Percentiles rank a stretch among this genome's conserved stretches.
Evolutionary conservation across 1,139 yeast species (phyloP).

Genomic region (Yamadazyma triangularis): DNA sequence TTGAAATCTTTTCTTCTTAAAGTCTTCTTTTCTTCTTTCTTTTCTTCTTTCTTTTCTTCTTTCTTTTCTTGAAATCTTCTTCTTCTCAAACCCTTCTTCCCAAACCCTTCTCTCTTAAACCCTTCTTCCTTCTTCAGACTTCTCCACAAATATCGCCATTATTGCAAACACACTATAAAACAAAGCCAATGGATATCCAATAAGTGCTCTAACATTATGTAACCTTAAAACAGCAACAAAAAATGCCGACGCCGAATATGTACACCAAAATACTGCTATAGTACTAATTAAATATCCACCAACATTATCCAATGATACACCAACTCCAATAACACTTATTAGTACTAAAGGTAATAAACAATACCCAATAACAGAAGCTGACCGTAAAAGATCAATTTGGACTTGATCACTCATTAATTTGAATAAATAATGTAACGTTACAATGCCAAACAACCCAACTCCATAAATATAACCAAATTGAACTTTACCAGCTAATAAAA

Average conservation of each 20-base stretch:
- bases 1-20: too few relatives aligned
- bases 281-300: constrained; percentile 70
- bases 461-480: constrained; percentile 98
- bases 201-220: constrained; percentile 80
- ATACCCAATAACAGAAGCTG: constrained; percentile 92
- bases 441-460: constrained; percentile 87
- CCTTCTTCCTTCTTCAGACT: too few relatives aligned
- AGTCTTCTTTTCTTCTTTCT: too few relatives aligned
- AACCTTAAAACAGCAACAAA: constrained; percentile 82
- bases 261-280: constrained; percentile 85
- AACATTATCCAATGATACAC: constrained; percentile 63
- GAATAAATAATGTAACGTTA: constrained; percentile 77
- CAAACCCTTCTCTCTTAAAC: too few relatives aligned
- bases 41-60: too few relatives aligned
- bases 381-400: constrained; percentile 63
- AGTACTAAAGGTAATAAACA: constrained; percentile 87
- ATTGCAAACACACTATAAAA: constrained; percentile 93
- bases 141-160: constrained; percentile 87
- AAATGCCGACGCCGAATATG: constrained; percentile 90
- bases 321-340: constrained; percentile 70
- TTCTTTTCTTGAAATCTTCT: too few relatives aligned
- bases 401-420: constrained; percentile 71
- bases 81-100: too few relatives aligned
- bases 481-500: constrained; percentile 83
- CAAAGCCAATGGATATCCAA: constrained; percentile 90